phyloP scores from a whole-genome alignment of 2,329 filamentous ascomycete genomes.

The Ascochyta lentis region DNA sequence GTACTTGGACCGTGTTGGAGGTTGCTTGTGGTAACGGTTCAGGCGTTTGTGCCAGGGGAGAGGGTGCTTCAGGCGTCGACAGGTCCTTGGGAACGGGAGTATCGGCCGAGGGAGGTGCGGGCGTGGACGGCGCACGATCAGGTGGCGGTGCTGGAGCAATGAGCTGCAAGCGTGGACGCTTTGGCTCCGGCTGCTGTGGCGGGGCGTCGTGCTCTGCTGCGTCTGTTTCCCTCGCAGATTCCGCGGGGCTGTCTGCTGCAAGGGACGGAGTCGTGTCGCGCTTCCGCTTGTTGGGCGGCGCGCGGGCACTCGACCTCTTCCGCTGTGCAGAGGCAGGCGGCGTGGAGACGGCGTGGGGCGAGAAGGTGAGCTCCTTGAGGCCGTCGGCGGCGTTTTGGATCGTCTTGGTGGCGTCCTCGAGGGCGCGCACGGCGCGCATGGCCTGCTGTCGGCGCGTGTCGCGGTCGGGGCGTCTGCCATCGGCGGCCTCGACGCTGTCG shows the following conservation, averaged over 20 bases:
- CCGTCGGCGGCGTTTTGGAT: slow-evolving; percentile 44
- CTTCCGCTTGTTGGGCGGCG: slow-evolving; percentile 60
- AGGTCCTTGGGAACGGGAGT: slow-evolving; percentile 18
- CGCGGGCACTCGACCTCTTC: slow-evolving; percentile 31
- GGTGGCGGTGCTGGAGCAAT: slow-evolving; percentile 16
- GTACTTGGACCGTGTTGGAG: slow-evolving; percentile 44
- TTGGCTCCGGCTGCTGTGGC: slow-evolving; percentile 37
- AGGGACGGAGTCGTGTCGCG: slow-evolving; percentile 55
- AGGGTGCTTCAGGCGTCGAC: slow-evolving; percentile 19
- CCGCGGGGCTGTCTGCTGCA: slow-evolving; percentile 20
- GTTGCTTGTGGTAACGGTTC: slow-evolving; percentile 22
- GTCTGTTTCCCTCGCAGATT: slow-evolving; percentile 31
- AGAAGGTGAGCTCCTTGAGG: slow-evolving; percentile 45
- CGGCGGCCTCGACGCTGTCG: slow-evolving; percentile 71
- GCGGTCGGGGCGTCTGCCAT: slow-evolving; percentile 76
- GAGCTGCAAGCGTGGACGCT: slow-evolving; percentile 36
- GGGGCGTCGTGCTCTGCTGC: slow-evolving; percentile 37
- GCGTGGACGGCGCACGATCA: background rate
- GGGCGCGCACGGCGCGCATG: slow-evolving; percentile 48
- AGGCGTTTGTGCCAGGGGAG: slow-evolving; percentile 22
- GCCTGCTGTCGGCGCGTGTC: slow-evolving; percentile 64
- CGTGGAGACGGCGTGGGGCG: slow-evolving; percentile 26
- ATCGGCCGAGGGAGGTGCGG: slow-evolving; percentile 18
- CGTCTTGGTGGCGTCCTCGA: slow-evolving; percentile 46
- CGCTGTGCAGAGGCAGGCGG: slow-evolving; percentile 26